Conservation (phyloP, 192 early-diverging fungal species). For the Chytriomyces confervae region DNA sequence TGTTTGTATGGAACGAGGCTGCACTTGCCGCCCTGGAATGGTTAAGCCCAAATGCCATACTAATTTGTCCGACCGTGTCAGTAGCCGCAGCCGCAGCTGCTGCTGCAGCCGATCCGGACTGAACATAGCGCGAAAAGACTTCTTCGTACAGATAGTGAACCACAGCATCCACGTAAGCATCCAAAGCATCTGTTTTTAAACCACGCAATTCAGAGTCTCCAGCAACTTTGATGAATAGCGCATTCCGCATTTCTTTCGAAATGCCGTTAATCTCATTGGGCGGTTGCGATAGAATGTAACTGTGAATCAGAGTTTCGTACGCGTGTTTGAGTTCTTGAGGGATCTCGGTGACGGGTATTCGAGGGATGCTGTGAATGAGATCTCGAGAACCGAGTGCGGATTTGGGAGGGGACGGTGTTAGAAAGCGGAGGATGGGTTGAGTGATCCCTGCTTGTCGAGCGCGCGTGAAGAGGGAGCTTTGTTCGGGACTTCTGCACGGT, state of each 20-base stretch:
- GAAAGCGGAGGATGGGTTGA: constrained; percentile 17
- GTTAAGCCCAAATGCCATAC: background rate
- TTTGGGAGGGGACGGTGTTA: background rate
- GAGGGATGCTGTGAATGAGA: background rate
- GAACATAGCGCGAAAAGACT: constrained; percentile 10
- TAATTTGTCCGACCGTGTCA: background rate
- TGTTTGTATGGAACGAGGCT: background rate
- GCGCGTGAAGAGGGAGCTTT: background rate
- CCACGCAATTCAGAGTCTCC: background rate
- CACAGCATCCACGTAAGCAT: constrained; percentile 12
- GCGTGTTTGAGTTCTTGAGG: constrained; percentile 3
- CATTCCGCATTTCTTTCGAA: background rate
- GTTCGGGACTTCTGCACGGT: background rate
- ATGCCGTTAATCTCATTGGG: background rate
- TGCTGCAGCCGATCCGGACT: background rate
- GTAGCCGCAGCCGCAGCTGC: background rate
- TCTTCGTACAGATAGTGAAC: constrained; percentile 8
- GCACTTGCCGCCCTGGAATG: background rate
- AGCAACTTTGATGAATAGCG: background rate
- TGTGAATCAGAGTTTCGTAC: constrained; percentile 10
- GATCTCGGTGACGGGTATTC: background rate
- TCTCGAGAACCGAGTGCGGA: background rate
- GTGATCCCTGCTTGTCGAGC: constrained; percentile 27
- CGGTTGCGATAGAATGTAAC: background rate
- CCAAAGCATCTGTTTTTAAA: constrained; percentile 3